These are phyloP conservation scores for Daucus carota DNA, from an alignment of 129 eudicot species.

Conservation along the genomic window DNA sequence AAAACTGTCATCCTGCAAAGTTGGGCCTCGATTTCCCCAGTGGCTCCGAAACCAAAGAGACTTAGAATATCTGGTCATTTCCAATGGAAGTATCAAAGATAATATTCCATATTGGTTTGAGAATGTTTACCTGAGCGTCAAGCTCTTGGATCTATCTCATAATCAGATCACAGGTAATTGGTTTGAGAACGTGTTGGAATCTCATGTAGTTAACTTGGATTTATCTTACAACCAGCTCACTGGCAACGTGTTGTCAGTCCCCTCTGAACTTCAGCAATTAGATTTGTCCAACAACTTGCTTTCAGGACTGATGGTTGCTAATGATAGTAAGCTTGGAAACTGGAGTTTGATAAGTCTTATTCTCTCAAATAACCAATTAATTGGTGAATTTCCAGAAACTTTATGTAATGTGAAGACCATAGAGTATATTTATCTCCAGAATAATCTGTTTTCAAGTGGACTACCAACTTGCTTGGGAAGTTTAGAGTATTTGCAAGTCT, in stretches of 20 bases:
- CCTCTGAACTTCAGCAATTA: neutral
- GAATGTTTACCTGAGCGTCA: neutral
- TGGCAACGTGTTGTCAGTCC: neutral
- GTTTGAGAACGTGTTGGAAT: neutral
- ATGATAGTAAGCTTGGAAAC: neutral
- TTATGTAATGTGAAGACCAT: neutral
- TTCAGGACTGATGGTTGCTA: neutral
- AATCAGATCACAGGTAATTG: neutral
- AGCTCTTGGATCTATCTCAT: neutral
- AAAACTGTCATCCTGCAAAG: neutral
- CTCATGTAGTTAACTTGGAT: neutral
- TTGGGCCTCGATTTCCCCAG: slow-evolving; percentile 9
- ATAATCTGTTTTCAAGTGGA: slow-evolving; percentile 10
- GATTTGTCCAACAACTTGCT: slow-evolving; percentile 7
- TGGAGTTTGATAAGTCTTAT: neutral
- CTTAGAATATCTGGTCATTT: neutral
- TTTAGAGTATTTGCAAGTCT: neutral
- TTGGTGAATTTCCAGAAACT: neutral
- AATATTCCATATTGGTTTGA: slow-evolving; percentile 13
- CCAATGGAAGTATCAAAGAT: slow-evolving; percentile 2
- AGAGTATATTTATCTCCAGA: neutral
- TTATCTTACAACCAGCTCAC: neutral
- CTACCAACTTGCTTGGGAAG: slow-evolving; percentile 11
- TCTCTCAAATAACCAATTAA: neutral
- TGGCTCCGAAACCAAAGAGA: slow-evolving; percentile 10